Evolutionary conservation across 139 green algal species (phyloP), one percentile per base, ranked within the genome.

Genomic region (Dunaliella primolecta): DNA sequence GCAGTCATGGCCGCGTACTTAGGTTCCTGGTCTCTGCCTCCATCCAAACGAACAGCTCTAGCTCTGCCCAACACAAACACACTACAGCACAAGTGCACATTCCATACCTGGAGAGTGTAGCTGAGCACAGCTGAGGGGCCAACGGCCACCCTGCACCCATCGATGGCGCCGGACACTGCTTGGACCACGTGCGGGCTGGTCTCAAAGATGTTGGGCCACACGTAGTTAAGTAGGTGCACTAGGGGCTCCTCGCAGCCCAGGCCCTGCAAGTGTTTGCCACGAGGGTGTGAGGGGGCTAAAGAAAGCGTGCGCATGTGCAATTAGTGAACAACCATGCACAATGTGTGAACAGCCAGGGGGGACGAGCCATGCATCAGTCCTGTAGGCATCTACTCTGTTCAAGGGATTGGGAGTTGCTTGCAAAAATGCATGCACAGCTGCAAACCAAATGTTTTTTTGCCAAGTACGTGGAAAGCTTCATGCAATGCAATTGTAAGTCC

Each of bases 151-250:
- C 97, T 90, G 89, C 95, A 95, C 71, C 94, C 97, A 36, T 99
- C 96, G 36, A 99, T 93, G 25, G 97, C 96, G 0, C 94, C 96
- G 78, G 89, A 96, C 25, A 98, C 95, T 0, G 95, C 96, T 79
- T 98, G 95, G 81, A 98, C 92, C 30, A 99, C 87, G 90, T 99
- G 97, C 32, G 97, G 97, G 27, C 88, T 94, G 29, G 91, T 94
- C 93, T 99, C 97, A 86, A 99, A 99, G 57, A 99, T 96, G 93
- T 99, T 99, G 57, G 97, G 97, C 96, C 97, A 99, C 81, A 99
- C 92, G 83, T 94, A 97, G 88, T 99, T 99, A 77, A 99, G 91
- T 84, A 99, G 92, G 92, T 99, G 97, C 33, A 92, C 91, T 36
- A 99, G 87, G 20, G 96, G 95, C 84, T 99, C 97, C 91, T 99